Conservation (phyloP, 1,284 basidiomycete species). For the Trichosporon coremiiforme region DNA sequence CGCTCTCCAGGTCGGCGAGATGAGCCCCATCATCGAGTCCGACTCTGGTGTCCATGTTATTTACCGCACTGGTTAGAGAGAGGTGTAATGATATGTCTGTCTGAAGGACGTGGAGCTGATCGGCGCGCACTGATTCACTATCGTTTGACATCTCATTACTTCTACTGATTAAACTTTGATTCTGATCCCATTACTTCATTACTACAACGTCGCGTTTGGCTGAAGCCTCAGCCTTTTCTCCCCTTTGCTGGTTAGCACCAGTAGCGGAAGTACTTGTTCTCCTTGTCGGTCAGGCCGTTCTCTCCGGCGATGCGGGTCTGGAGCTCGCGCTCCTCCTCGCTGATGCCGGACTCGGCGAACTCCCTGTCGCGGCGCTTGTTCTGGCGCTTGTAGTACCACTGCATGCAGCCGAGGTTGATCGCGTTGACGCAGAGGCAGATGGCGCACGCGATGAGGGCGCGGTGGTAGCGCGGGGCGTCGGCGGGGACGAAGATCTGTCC, state of each 20-base stretch:
- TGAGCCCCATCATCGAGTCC: constrained; percentile 83
- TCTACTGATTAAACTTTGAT: background rate
- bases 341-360: constrained; percentile 32
- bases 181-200: background rate
- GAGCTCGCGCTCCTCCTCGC: constrained; percentile 37
- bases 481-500: constrained; percentile 33
- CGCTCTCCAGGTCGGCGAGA: constrained; percentile 74
- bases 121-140: background rate
- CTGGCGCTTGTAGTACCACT: constrained; percentile 34
- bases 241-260: background rate
- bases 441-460: constrained; percentile 33
- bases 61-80: constrained; percentile 72
- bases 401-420: constrained; percentile 32
- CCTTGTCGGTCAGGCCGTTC: constrained; percentile 39
- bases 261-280: constrained; percentile 10
- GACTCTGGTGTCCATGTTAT: constrained; percentile 98
- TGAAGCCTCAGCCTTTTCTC: background rate
- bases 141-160: background rate
- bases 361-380: constrained; percentile 37
- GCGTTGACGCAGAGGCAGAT: constrained; percentile 26
- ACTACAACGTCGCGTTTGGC: background rate
- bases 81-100: constrained; percentile 8
- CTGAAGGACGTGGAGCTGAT: constrained; percentile 8
- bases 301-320: constrained; percentile 39
- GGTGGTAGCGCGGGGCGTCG: constrained; percentile 36